A percentile compares a stretch with the other conserved stretches of the same genome.
Evolutionary conservation across 805 yeast species (phyloP).

Genomic region (Wickerhamomyces tratensis): DNA sequence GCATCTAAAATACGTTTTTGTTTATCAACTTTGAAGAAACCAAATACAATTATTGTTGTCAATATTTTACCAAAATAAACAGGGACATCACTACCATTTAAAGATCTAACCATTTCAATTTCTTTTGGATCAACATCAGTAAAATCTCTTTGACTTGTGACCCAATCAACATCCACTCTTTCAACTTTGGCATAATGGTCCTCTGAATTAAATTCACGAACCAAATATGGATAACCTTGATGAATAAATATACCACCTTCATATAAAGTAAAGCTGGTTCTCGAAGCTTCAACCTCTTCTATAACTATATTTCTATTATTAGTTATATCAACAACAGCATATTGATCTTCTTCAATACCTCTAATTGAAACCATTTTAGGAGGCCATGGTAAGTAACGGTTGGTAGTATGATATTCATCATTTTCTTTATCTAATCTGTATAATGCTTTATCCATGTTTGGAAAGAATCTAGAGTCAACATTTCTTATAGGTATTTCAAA

Average conservation of each 20-base stretch:
- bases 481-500: conserved; percentile 64
- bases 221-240: conserved; percentile 86
- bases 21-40: conserved; percentile 81
- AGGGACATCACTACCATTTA: conserved; percentile 43
- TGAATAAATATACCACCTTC: conserved; percentile 91
- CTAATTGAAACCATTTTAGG: conserved; percentile 65
- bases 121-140: conserved; percentile 86
- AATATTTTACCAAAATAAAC: conserved; percentile 68
- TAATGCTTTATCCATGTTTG: conserved; percentile 17
- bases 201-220: conserved; percentile 73
- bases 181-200: conserved; percentile 77
- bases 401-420: conserved; percentile 44
- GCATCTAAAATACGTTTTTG: conserved; percentile 80
- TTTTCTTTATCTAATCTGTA: conserved; percentile 27
- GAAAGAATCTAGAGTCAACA: conserved; percentile 51
- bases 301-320: conserved; percentile 66
- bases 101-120: conserved; percentile 52
- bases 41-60: conserved; percentile 76
- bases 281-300: conserved; percentile 81
- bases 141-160: conserved; percentile 82
- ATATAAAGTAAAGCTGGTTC: conserved; percentile 85
- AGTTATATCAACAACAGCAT: conserved; percentile 86
- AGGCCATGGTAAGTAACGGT: conserved; percentile 74
- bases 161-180: conserved; percentile 90
- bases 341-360: conserved; percentile 72